Conservation (phyloP, 345 rosid genomes). For the Aquilaria sinensis region DNA sequence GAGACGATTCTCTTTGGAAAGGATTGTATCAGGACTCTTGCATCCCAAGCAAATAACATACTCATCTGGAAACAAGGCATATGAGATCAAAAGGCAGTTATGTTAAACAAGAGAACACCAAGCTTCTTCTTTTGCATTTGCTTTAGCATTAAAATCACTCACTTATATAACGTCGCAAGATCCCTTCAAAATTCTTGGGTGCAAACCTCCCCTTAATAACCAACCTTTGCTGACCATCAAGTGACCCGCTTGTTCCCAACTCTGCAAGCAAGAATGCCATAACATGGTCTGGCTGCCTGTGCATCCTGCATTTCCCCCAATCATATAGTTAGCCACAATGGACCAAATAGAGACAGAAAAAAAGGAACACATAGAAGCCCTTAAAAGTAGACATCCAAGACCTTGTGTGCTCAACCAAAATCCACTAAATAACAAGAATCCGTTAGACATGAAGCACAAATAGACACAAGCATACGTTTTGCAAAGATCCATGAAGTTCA, state of each 20-base stretch:
- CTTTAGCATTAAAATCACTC: neutral
- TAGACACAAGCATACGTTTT: slow-evolving; percentile 45
- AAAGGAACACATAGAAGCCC: too few relatives aligned
- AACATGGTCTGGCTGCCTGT: slow-evolving; percentile 41
- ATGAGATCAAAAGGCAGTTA: neutral
- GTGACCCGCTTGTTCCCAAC: slow-evolving; percentile 37
- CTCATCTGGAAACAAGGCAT: slow-evolving; percentile 25
- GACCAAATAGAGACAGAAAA: too few relatives aligned
- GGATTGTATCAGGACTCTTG: slow-evolving; percentile 43
- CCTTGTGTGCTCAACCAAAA: too few relatives aligned
- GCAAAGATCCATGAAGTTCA: slow-evolving; percentile 97
- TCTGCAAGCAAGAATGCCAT: slow-evolving; percentile 37
- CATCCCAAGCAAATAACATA: slow-evolving; percentile 41
- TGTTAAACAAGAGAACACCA: neutral
- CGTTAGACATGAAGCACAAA: neutral
- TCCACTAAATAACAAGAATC: too few relatives aligned
- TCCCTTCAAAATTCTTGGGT: slow-evolving; percentile 35
- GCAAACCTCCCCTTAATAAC: slow-evolving; percentile 37
- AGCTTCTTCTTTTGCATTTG: neutral
- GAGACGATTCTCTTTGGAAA: slow-evolving; percentile 30
- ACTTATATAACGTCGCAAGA: slow-evolving; percentile 37
- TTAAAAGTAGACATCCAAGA: too few relatives aligned
- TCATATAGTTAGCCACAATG: too few relatives aligned
- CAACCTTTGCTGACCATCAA: slow-evolving; percentile 39
- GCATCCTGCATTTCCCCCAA: slow-evolving; percentile 26